Evolutionary conservation across 345 rosid species (phyloP).

Genomic region (Cardamine chenopodiifolia): DNA sequence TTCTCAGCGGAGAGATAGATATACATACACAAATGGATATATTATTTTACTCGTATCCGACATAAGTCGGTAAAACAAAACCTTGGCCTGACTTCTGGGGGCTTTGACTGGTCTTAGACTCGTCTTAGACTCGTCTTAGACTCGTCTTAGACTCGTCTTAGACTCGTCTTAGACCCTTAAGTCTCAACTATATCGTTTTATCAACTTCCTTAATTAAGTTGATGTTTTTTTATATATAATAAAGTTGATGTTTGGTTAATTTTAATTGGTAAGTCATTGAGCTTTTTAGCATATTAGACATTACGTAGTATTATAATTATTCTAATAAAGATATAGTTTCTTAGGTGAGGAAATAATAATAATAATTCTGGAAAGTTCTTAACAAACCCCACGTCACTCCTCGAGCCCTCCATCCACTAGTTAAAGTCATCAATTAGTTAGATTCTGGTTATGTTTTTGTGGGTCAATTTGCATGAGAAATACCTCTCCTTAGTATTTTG

Average conservation of each 20-base stretch:
- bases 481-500: slow-evolving; percentile 6
- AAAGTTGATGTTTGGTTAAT: slow-evolving; percentile 13
- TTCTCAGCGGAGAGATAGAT: slow-evolving; percentile 9
- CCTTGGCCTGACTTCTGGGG: slow-evolving; percentile 34
- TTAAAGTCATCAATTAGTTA: slow-evolving; percentile 38
- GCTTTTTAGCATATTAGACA: background rate
- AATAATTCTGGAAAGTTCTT: slow-evolving; percentile 27
- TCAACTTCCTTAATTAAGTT: slow-evolving; percentile 13
- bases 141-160: slow-evolving; percentile 30
- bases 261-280: background rate
- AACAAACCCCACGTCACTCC: slow-evolving; percentile 49
- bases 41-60: slow-evolving; percentile 28
- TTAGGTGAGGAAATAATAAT: slow-evolving; percentile 1
- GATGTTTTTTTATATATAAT: background rate
- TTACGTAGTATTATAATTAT: background rate
- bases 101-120: slow-evolving; percentile 34
- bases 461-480: slow-evolving; percentile 46
- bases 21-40: background rate
- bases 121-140: slow-evolving; percentile 32
- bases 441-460: slow-evolving; percentile 38
- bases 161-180: slow-evolving; percentile 31
- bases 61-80: slow-evolving; percentile 44
- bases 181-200: slow-evolving; percentile 22
- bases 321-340: background rate
- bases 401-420: slow-evolving; percentile 68